These are phyloP conservation scores for Acanthamoeba quina DNA, from an alignment of 208 protist genomes.

Conservation along the genomic window DNA sequence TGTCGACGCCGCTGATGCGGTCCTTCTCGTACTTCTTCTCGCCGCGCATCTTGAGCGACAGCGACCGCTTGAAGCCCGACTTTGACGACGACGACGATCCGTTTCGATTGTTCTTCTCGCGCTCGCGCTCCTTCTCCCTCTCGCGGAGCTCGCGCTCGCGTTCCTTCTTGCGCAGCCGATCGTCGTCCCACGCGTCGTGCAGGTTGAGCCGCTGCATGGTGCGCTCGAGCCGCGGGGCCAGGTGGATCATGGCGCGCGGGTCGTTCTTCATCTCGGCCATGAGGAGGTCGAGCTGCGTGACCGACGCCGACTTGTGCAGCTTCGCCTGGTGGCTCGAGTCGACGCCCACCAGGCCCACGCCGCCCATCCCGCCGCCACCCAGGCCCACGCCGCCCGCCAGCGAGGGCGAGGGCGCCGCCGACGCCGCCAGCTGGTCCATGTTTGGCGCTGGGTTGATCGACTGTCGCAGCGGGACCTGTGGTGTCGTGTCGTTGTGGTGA, in stretches of 20 bases:
- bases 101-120: background rate
- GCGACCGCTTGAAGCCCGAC: constrained; percentile 55
- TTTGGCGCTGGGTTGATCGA: background rate
- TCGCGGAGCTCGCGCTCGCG: background rate
- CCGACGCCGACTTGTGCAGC: constrained; percentile 61
- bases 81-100: constrained; percentile 19
- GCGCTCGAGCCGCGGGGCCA: constrained; percentile 54
- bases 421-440: constrained; percentile 2
- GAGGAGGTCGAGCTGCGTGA: constrained; percentile 72
- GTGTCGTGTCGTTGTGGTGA: background rate
- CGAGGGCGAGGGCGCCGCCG: background rate
- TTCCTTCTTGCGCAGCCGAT: constrained; percentile 39
- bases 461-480: background rate
- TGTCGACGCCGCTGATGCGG: constrained; percentile 1
- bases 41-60: constrained; percentile 66
- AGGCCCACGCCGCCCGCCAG: background rate
- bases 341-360: background rate
- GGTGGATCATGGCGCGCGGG: constrained; percentile 57
- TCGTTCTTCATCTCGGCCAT: constrained; percentile 74
- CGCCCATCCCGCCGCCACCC: background rate
- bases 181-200: background rate
- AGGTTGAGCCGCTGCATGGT: constrained; percentile 67
- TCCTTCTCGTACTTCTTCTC: constrained; percentile 71
- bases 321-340: background rate
- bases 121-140: background rate